Base-by-base conservation (phyloP, 768 basidiomycete species). In the Lactifluus volemus region DNA sequence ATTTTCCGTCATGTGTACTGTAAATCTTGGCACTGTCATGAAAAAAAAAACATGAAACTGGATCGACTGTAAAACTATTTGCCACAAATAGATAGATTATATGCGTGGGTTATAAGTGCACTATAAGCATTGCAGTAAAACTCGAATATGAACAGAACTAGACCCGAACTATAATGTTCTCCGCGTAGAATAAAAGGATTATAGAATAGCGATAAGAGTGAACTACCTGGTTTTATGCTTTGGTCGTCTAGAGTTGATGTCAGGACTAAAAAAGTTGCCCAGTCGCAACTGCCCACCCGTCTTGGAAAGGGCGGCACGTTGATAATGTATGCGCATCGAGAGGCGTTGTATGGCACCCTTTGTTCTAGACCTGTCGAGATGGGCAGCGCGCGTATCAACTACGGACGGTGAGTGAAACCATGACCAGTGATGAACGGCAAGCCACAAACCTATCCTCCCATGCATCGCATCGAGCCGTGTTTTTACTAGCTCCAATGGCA, bases 371-470 rank as follows among this genome's bases (percentile, higher is more conserved):
- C 89, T 83, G 63, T 90, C 88, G 38, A 92, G 76, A 70, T 88
- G 82, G 2, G 84, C 82, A 30, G 86, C 88, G 49, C 87, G 84
- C 3, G 83, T 84, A 68, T 91, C 89, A 49, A 81, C 87, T 89
- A 60, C 12, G 47, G 39, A 41, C 36, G 25, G 55, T 32, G 21
- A 34, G 38, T 3, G n/a, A 52, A 14, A 47, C 25, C 3, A 39
- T 21, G 2, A 34, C 4, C 32, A 47, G 39, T 12, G 15, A 17
- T 50, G 32, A 34, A 34, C 32, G 32, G 49, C 30, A 6, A 48
- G 21, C 49, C 21, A 75, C 84, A 59, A 56, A 89, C 88, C 76
- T 56, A 89, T 89, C 54, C 76, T 79, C 14, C 78, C 77, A 67
- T 86, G 85, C 9, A 88, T 65, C 11, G 67, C 67, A 41, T 85